Evolutionary conservation across 495 filamentous ascomycete genomes (phyloP).

Genomic region (Aspergillus bertholletiae): DNA sequence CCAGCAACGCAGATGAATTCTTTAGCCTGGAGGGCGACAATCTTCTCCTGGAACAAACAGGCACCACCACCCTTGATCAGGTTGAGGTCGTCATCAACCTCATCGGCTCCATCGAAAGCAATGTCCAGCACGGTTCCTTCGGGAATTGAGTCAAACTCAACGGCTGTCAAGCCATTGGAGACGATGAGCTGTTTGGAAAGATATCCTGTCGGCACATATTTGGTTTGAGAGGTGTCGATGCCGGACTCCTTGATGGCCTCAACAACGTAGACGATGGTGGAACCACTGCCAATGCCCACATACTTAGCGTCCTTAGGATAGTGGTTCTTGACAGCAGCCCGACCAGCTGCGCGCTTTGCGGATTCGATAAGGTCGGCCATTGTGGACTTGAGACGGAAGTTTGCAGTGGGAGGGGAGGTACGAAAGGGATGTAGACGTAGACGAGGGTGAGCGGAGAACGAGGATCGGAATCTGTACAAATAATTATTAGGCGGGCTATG

Average conservation of each 20-base stretch:
- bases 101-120: conserved; percentile 92
- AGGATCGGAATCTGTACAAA: conserved; percentile 9
- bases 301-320: conserved; percentile 67
- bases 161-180: conserved; percentile 67
- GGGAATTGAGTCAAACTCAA: conserved; percentile 71
- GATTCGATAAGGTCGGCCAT: conserved; percentile 59
- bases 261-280: conserved; percentile 92
- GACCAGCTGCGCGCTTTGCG: conserved; percentile 81
- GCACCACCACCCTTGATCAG: conserved; percentile 97
- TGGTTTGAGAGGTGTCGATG: conserved; percentile 56
- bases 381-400: conserved; percentile 26
- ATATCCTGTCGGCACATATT: conserved; percentile 88
- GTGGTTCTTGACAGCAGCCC: conserved; percentile 79
- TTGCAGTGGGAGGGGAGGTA: conserved; percentile 7
- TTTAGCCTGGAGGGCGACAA: conserved; percentile 79
- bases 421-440: conserved; percentile 12
- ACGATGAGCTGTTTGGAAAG: conserved; percentile 83
- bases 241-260: conserved; percentile 80
- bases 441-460: conserved; percentile 10
- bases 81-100: conserved; percentile 92
- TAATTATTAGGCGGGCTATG: conserved; percentile 12
- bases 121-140: conserved; percentile 65
- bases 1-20: conserved; percentile 93
- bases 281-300: conserved; percentile 91
- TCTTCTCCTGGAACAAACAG: conserved; percentile 96